A percentile compares a stretch with the other conserved stretches of the same genome.
Conservation (phyloP, 2,329 filamentous ascomycete species). For the Penicillium sp. region DNA sequence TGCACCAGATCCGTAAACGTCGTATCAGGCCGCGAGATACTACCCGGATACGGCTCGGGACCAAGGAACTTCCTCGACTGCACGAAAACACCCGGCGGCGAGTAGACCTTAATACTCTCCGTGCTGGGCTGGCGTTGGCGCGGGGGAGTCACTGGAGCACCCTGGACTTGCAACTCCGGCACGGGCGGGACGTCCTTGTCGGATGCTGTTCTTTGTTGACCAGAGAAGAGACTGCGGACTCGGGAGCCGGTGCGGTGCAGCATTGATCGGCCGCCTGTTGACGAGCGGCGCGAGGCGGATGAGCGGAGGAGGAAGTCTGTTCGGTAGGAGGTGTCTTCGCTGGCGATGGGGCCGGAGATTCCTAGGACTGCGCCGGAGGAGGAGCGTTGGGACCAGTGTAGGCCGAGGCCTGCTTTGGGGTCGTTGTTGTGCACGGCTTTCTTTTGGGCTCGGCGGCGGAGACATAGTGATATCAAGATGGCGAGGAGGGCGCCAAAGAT, state of each 20-base stretch:
- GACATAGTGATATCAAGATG: conserved; percentile 52
- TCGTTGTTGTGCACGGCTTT: conserved; percentile 25
- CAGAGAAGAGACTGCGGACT: conserved; percentile 41
- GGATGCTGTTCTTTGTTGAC: conserved; percentile 16
- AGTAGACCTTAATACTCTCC: conserved; percentile 52
- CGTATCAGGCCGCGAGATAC: conserved; percentile 33
- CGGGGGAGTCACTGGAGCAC: conserved; percentile 25
- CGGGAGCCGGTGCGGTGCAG: conserved; percentile 39
- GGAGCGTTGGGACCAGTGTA: conserved; percentile 36
- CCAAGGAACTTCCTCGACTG: conserved; percentile 28
- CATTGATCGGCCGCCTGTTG: conserved; percentile 33
- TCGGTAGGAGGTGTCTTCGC: conserved; percentile 45
- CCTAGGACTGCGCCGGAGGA: conserved; percentile 36
- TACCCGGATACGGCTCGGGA: conserved; percentile 29
- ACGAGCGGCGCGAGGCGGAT: conserved; percentile 24
- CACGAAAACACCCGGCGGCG: conserved; percentile 41
- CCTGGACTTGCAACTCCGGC: conserved; percentile 17
- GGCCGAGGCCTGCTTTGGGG: conserved; percentile 26
- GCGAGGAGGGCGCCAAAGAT: conserved; percentile 53
- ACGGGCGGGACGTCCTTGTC: conserved; percentile 26
- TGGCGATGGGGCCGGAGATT: conserved; percentile 49
- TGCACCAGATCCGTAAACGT: conserved; percentile 44
- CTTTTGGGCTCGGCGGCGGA: conserved; percentile 31
- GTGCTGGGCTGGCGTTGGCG: conserved; percentile 38
- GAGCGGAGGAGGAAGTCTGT: conserved; percentile 47